These are phyloP conservation scores for Pleurotus cornucopiae DNA, from an alignment of 768 basidiomycete genomes.

Conservation along the genomic window DNA sequence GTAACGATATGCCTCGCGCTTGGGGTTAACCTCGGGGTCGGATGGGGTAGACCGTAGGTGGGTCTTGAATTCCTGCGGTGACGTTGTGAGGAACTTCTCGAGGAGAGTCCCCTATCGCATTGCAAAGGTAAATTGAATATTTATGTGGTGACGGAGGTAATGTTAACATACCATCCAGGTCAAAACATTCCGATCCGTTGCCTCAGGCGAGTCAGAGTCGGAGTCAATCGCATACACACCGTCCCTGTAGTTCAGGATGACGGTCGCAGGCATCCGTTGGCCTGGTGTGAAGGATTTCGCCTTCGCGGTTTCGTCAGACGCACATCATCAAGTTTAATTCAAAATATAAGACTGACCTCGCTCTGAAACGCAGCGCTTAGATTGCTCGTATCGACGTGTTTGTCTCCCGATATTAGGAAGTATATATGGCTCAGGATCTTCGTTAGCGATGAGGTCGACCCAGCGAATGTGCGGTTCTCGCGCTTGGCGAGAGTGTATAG, in stretches of 20 bases:
- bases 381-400: slow-evolving; percentile 53
- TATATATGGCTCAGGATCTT: slow-evolving; percentile 85
- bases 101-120: slow-evolving; percentile 71
- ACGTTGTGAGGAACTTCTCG: slow-evolving; percentile 80
- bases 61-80: slow-evolving; percentile 56
- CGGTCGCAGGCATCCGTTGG: slow-evolving; percentile 71
- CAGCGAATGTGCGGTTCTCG: slow-evolving; percentile 62
- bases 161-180: slow-evolving; percentile 59
- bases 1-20: slow-evolving; percentile 81
- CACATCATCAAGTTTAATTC: too few relatives aligned
- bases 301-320: slow-evolving; percentile 26
- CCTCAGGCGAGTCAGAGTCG: slow-evolving; percentile 32
- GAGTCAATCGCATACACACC: slow-evolving; percentile 70
- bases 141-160: not conserved
- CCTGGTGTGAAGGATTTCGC: slow-evolving; percentile 67
- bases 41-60: slow-evolving; percentile 39
- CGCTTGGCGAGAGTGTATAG: slow-evolving; percentile 55
- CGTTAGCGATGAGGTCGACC: slow-evolving; percentile 88
- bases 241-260: slow-evolving; percentile 60
- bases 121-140: not conserved
- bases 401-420: slow-evolving; percentile 75
- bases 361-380: slow-evolving; percentile 57
- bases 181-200: slow-evolving; percentile 62
- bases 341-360: slow-evolving; percentile 36
- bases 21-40: slow-evolving; percentile 25